Percentiles rank a stretch among this genome's conserved stretches.
phyloP scores from a whole-genome alignment of 768 basidiomycete species.

The Collybiopsis confluens region DNA sequence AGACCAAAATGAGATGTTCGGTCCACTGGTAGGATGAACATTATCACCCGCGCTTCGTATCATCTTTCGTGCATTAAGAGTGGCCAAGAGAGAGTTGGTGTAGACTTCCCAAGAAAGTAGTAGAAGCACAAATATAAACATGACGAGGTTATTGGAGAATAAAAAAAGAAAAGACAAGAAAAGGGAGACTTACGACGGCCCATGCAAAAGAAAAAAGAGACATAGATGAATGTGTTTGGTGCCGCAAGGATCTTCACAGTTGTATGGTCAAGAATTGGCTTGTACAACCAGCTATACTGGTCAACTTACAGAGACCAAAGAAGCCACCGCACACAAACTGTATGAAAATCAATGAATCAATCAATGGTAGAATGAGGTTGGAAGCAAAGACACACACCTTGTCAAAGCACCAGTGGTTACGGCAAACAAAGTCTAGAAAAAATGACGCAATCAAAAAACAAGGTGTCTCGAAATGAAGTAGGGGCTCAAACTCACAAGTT shows the following conservation, averaged over 20 bases:
- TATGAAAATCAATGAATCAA: background rate
- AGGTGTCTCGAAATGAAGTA: too few species aligned
- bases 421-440: slow-evolving; percentile 46
- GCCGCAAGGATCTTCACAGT: slow-evolving; percentile 34
- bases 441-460: too few species aligned
- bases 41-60: slow-evolving; percentile 30
- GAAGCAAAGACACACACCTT: slow-evolving; percentile 21
- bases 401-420: slow-evolving; percentile 43
- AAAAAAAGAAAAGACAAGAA: background rate
- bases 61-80: slow-evolving; percentile 42
- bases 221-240: slow-evolving; percentile 39
- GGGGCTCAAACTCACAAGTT: slow-evolving; percentile 28
- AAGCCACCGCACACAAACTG: slow-evolving; percentile 43
- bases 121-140: too few species aligned
- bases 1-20: slow-evolving; percentile 14
- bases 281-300: too few species aligned
- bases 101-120: too few species aligned
- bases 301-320: slow-evolving; percentile 40
- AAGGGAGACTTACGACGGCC: slow-evolving; percentile 36
- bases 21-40: slow-evolving; percentile 23
- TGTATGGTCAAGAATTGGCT: slow-evolving; percentile 6
- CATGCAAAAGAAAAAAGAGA: slow-evolving; percentile 49
- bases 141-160: background rate
- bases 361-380: background rate
- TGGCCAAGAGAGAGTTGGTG: slow-evolving; percentile 49